Evolutionary conservation across 192 early-diverging fungal genomes (phyloP).

Genomic region (Rhizophagus clarus): DNA sequence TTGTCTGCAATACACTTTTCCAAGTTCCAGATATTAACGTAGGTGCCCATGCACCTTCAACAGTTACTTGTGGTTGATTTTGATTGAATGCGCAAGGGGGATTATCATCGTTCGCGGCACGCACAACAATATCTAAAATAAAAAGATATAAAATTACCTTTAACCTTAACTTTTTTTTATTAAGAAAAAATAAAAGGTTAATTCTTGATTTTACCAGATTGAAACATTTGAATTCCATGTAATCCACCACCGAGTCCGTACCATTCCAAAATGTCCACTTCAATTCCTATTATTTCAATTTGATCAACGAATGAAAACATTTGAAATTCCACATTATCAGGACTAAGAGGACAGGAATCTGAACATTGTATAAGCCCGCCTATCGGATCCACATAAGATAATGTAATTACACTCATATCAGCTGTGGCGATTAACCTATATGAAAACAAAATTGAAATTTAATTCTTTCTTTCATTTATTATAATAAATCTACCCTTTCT

Average conservation of each 20-base stretch:
- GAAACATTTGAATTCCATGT: conserved; percentile 41
- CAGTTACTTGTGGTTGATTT: conserved; percentile 10
- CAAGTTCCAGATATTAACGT: conserved; percentile 6
- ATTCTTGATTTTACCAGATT: conserved; percentile 26
- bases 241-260: conserved; percentile 51
- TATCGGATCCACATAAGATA: conserved; percentile 62
- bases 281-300: conserved; percentile 51
- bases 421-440: conserved; percentile 57
- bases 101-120: not conserved
- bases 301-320: conserved; percentile 48
- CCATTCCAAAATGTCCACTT: conserved; percentile 60
- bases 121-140: conserved; percentile 22
- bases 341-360: conserved; percentile 6
- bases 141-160: not conserved
- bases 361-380: not conserved
- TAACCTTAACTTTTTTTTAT: not conserved
- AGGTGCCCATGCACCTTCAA: not conserved
- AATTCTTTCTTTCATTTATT: not conserved
- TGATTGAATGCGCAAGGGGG: not conserved
- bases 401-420: conserved; percentile 54
- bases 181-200: not conserved
- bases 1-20: conserved; percentile 9
- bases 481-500: not conserved
- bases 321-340: conserved; percentile 36
- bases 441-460: not conserved